These are phyloP conservation scores for Cryptococcus neoformans DNA, from an alignment of 1,284 basidiomycete species.

Conservation along the genomic window DNA sequence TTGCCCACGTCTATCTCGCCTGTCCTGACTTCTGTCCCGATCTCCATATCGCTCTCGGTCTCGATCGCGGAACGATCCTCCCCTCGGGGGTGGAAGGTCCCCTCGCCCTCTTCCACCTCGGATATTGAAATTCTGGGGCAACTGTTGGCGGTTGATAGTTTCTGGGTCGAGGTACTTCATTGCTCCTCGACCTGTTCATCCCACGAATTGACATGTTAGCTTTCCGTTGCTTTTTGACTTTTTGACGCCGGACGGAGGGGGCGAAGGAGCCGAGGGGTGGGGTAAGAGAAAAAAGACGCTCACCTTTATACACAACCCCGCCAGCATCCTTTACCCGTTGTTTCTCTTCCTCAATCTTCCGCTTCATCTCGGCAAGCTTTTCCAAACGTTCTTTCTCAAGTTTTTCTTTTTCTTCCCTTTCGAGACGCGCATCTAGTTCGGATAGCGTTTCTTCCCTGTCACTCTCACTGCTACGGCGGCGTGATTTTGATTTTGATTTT, in stretches of 20 bases:
- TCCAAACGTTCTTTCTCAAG: constrained; percentile 33
- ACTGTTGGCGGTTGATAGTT: constrained; percentile 6
- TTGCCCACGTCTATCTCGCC: background rate
- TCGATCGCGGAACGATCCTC: background rate
- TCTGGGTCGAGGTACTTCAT: constrained; percentile 50
- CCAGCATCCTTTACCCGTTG: constrained; percentile 28
- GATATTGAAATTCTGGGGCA: constrained; percentile 5
- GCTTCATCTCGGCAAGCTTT: constrained; percentile 34
- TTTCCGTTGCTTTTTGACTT: background rate
- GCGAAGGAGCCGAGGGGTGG: too few species aligned
- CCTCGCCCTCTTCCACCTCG: background rate
- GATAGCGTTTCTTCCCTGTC: constrained; percentile 37
- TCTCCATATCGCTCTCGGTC: constrained; percentile 8
- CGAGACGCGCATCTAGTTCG: constrained; percentile 49
- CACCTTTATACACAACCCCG: constrained; percentile 47
- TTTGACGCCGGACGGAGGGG: background rate
- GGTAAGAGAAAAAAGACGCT: background rate
- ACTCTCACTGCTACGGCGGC: constrained; percentile 1
- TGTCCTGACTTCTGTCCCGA: background rate
- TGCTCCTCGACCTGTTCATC: constrained; percentile 39
- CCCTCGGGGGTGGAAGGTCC: background rate
- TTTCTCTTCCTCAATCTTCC: constrained; percentile 31
- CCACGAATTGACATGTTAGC: background rate
- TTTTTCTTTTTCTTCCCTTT: constrained; percentile 48
- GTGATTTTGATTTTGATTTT: background rate